phyloP scores from a whole-genome alignment of 2,329 filamentous ascomycete species.

The Dendryphion nanum region DNA sequence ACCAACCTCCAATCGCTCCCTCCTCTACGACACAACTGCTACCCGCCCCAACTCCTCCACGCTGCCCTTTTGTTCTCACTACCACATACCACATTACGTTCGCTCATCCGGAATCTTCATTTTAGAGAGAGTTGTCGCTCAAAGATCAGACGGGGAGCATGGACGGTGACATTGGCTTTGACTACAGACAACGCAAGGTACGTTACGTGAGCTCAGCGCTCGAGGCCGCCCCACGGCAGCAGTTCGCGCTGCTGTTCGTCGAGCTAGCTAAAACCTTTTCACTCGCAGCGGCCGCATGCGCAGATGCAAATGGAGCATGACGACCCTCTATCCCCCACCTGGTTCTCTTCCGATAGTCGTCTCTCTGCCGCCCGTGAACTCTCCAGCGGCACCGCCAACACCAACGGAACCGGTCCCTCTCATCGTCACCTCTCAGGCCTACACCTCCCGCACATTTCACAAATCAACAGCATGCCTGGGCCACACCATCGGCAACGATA shows the following conservation, averaged over 20 bases:
- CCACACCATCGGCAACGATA: slow-evolving; percentile 35
- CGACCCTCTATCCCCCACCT: slow-evolving; percentile 25
- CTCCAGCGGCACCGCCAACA: slow-evolving; percentile 11
- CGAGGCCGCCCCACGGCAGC: no score
- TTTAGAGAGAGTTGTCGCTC: no score
- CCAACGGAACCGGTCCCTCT: slow-evolving; percentile 8
- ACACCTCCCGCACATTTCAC: slow-evolving; percentile 16
- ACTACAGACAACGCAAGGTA: slow-evolving; percentile 36
- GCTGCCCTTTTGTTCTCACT: not conserved
- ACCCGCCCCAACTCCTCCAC: slow-evolving; percentile 4
- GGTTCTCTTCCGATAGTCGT: slow-evolving; percentile 12
- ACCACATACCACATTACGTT: not conserved
- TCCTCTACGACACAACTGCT: slow-evolving; percentile 2
- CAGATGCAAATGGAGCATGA: slow-evolving; percentile 35
- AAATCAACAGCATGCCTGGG: slow-evolving; percentile 26
- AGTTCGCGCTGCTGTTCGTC: not conserved
- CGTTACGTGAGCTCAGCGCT: slow-evolving; percentile 9
- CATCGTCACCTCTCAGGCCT: slow-evolving; percentile 16
- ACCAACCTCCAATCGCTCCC: slow-evolving; percentile 2
- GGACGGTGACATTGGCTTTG: slow-evolving; percentile 28
- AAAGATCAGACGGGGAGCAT: no score
- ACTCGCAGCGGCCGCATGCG: slow-evolving; percentile 31
- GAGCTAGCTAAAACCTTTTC: slow-evolving; percentile 4
- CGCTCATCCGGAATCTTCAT: no score
- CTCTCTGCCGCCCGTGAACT: slow-evolving; percentile 12